Conservation (phyloP, 306 rosid species). For the Mimosa bimucronata region DNA sequence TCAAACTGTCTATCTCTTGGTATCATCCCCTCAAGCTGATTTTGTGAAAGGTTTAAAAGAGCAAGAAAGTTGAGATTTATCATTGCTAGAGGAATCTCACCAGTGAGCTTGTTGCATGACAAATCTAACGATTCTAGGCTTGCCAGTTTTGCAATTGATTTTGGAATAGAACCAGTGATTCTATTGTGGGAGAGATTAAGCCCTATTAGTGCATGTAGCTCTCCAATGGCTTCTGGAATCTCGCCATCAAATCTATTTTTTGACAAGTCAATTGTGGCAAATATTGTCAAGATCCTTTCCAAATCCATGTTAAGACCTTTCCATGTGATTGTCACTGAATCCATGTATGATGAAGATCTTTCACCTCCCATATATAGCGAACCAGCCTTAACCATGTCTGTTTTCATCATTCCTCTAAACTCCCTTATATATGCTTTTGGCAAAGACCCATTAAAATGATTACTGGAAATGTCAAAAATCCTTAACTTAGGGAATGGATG, state of each 20-base stretch:
- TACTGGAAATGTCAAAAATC: too few relatives aligned
- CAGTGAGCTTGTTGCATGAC: conserved; percentile 24
- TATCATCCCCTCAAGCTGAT: neutral
- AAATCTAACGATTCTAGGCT: conserved; percentile 27
- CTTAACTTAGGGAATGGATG: too few relatives aligned
- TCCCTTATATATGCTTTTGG: conserved; percentile 20
- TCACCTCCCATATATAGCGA: neutral
- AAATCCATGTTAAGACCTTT: neutral
- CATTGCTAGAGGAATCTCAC: conserved; percentile 31
- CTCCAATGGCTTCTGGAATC: conserved; percentile 36
- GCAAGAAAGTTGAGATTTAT: neutral
- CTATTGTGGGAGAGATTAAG: neutral
- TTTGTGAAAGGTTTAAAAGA: neutral
- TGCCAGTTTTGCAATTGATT: neutral
- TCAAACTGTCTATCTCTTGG: neutral
- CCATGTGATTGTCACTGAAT: too few relatives aligned
- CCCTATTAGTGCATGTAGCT: neutral
- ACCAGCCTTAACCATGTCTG: neutral
- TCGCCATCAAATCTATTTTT: conserved; percentile 31
- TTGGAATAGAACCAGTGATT: neutral
- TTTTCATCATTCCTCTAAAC: conserved; percentile 36
- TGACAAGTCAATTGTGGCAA: conserved; percentile 28
- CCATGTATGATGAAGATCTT: neutral
- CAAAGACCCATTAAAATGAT: conserved; percentile 37
- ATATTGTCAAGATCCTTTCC: neutral